Conservation (phyloP, 2,329 filamentous ascomycete species). For the Chrysoporthe cubensis region DNA sequence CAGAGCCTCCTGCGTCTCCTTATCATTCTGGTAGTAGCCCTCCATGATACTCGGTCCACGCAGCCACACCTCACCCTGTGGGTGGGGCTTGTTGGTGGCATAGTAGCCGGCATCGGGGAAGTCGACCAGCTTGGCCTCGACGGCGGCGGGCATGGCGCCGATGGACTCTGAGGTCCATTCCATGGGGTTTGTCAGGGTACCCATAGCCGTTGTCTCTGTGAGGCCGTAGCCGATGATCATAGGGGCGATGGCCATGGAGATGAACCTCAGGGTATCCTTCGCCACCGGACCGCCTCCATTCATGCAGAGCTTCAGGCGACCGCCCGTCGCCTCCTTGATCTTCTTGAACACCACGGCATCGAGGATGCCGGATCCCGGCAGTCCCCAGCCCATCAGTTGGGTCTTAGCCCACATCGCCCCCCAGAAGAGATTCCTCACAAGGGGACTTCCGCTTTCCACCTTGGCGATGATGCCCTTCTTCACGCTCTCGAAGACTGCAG, state of each 20-base stretch:
- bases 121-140: constrained; percentile 86
- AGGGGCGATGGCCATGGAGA: constrained; percentile 84
- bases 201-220: constrained; percentile 83
- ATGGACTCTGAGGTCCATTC: constrained; percentile 77
- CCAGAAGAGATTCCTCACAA: constrained; percentile 78
- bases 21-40: constrained; percentile 77
- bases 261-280: constrained; percentile 84
- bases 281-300: constrained; percentile 85
- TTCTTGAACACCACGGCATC: constrained; percentile 88
- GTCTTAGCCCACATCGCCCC: constrained; percentile 58
- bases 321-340: constrained; percentile 87
- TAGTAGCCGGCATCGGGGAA: constrained; percentile 83
- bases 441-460: constrained; percentile 68
- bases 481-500: constrained; percentile 87
- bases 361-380: constrained; percentile 70
- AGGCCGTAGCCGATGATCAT: constrained; percentile 90
- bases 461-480: constrained; percentile 87
- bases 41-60: constrained; percentile 72
- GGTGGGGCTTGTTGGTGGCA: constrained; percentile 72
- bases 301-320: constrained; percentile 78
- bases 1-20: constrained; percentile 73
- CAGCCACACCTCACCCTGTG: constrained; percentile 89
- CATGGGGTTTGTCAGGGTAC: constrained; percentile 73
- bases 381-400: constrained; percentile 53
- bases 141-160: constrained; percentile 72